These are phyloP conservation scores for Amanita exitialis DNA, from an alignment of 768 basidiomycete species.

Conservation along the genomic window DNA sequence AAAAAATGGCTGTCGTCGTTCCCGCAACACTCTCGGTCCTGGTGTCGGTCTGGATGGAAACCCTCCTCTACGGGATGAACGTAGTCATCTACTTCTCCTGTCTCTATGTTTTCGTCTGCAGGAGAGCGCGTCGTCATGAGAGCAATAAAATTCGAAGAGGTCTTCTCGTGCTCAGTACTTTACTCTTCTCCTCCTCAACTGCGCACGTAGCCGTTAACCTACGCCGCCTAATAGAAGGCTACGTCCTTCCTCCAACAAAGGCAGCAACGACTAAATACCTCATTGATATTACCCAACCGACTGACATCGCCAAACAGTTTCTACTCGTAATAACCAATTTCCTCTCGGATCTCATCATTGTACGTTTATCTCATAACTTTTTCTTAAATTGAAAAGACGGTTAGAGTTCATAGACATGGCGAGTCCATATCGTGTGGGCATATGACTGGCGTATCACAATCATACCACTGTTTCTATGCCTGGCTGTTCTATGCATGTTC, in stretches of 20 bases:
- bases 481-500: neutral
- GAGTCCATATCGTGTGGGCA: conserved; percentile 3
- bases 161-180: neutral
- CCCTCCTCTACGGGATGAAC: conserved; percentile 11
- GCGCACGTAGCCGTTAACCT: conserved; percentile 24
- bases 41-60: conserved; percentile 12
- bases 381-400: neutral
- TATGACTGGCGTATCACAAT: neutral
- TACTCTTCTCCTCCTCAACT: conserved; percentile 17
- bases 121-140: neutral
- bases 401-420: neutral
- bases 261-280: conserved; percentile 21
- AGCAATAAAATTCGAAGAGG: neutral
- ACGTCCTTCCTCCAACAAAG: conserved; percentile 19
- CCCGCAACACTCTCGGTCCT: conserved; percentile 5
- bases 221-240: conserved; percentile 22
- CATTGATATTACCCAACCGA: conserved; percentile 22
- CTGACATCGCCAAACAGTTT: conserved; percentile 21
- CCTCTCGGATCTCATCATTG: conserved; percentile 6
- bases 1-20: neutral
- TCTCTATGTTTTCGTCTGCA: neutral
- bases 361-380: neutral
- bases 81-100: neutral
- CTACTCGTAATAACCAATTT: conserved; percentile 1
- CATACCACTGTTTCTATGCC: neutral